A percentile compares a stretch with the other conserved stretches of the same genome.
phyloP scores from a whole-genome alignment of 1,139 yeast genomes.

The Geotrichum citri-aurantii region DNA sequence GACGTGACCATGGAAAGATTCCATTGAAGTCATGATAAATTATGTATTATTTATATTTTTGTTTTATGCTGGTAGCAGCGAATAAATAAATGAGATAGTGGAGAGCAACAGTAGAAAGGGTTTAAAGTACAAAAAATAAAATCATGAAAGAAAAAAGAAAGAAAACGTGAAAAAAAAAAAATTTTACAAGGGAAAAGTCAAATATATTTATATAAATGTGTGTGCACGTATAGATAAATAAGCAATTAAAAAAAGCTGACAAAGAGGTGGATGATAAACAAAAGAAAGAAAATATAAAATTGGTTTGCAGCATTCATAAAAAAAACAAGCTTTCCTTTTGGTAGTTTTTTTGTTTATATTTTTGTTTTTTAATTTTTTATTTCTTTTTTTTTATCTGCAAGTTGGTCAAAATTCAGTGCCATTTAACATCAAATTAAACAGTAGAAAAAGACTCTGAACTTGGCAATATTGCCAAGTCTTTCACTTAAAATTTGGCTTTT shows the following conservation, averaged over 20 bases:
- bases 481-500: not conserved
- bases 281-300: too few relatives aligned
- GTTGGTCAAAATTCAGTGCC: not conserved
- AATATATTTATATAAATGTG: too few relatives aligned
- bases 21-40: constrained; percentile 33
- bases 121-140: not conserved
- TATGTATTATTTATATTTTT: not conserved
- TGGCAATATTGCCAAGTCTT: constrained; percentile 5
- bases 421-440: not conserved
- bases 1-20: constrained; percentile 50
- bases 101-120: not conserved
- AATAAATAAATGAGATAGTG: not conserved
- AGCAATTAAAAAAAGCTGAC: too few relatives aligned
- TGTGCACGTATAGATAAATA: too few relatives aligned
- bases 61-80: not conserved
- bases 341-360: too few relatives aligned
- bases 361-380: too few relatives aligned
- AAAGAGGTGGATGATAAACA: too few relatives aligned
- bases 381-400: not conserved
- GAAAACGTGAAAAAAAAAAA: not conserved
- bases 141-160: not conserved
- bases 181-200: not conserved
- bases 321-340: too few relatives aligned
- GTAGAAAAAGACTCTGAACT: constrained; percentile 4
- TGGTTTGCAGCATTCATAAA: too few relatives aligned